Evolutionary conservation across 257 asterid genomes (phyloP), one percentile per base, ranked within the genome.

Genomic region (Solanum chiquidenum): DNA sequence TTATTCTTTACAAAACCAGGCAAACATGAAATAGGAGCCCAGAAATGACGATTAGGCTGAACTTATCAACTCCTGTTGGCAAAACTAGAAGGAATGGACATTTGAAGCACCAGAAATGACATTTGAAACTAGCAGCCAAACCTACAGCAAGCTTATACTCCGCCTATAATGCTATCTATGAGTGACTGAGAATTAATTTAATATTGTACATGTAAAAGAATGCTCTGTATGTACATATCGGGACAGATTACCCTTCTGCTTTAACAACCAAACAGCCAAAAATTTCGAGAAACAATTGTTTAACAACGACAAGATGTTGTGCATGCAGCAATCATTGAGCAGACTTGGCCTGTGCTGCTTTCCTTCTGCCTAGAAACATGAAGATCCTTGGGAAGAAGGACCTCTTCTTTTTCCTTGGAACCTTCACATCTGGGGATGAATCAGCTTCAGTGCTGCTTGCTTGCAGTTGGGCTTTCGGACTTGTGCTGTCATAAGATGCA

Each of bases 341-440:
- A 38, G 87, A 35, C 91, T 91, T 92, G 35, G 92, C n/a, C 71
- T 87, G 90, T 29, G 90, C 31, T 88, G 90, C 31, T 88, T 91
- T 93, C 93, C 85, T 91, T 86, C 87, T 92, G 9, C 87, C 88
- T 68, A 92, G 87, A 91, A 93, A 92, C 96, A 91, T 91, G 88
- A 93, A 90, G 88, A 92, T 83, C 37, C 93, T 87, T 4, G 96
- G 96, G 90, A 93, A 91, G 90, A 93, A 83, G 34, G 94, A 90
- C 86, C 83, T 92, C 90, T 92, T 96, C 98, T 95, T 95, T 55
- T 92, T 95, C 95, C 87, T 94, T 12, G 87, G 33, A 74, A 64
- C 87, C 72, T 52, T 92, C 20, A 72, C 85, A 9, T 93, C 96
- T 2, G 92, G 93, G 12, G 91, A 93, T 12, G 94, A 87, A 35